Base-by-base conservation (phyloP, 73 alveolate genomes). In the Symbiodinium pilosum region DNA sequence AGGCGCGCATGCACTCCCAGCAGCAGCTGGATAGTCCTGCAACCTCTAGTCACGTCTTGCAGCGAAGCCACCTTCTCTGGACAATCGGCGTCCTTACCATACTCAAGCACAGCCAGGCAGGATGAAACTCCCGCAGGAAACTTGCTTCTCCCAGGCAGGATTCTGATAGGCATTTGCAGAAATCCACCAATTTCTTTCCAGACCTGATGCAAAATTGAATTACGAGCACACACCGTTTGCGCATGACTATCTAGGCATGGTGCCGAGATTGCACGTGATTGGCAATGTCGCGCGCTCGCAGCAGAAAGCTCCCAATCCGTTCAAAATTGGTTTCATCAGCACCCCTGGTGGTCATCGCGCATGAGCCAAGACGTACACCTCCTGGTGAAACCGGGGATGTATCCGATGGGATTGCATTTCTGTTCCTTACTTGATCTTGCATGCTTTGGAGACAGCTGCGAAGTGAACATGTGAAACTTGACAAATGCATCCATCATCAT, bases 331-430 rank as follows among this genome's bases (percentile, higher is more conserved):
- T 99, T 94, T 99, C 99, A 36, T 47, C 84, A 84, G 96, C 99
- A 34, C 99, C 99, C 51, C 99, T 89, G 32, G 99, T 99, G 39
- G 99, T 99, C 93, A 99, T 95, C 32, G 99, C 99, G 30, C 99
- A 99, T 71, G 99, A 94, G 2, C 99, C 99, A n/a, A 99, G 89
- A 51, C 99, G 98, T 69, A 99, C 99, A 56, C 99, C 99, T n/a
- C 99, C 99, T 32, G 99, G 99, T 20, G 99, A 94, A 43, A 95
- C 64, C 20, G 99, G 99, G 16, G 99, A 93, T 5, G 86, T 84
- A 69, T 99, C 99, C 34, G 99, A 99, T 52, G 99, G 99, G 51
- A 99, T 91, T 43, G 99, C 83, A 99, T 99, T 99, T 81, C 99
- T 93, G 99, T 99, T 99, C 86, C 99, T 71, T 2, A 99, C 52